A percentile compares a stretch with the other conserved stretches of the same genome.
Conservation (phyloP, 164 flowering plant species). For the Berberis vulgaris region DNA sequence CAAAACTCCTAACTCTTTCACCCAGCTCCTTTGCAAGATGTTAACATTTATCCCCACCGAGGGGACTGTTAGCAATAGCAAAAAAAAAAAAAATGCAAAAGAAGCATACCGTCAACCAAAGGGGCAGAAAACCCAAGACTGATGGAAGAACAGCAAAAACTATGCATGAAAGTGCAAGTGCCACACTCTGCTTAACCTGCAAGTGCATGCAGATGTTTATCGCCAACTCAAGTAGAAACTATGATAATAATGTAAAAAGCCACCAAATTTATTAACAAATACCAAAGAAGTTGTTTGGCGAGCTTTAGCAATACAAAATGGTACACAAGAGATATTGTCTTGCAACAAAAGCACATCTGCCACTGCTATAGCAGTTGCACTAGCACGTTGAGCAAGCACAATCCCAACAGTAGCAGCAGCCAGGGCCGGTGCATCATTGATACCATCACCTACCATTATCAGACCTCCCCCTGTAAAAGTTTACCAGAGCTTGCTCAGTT, state of each 20-base stretch:
- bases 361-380: conserved; percentile 96
- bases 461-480: conserved; percentile 68
- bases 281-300: conserved; percentile 95
- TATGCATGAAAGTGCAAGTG: conserved; percentile 78
- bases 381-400: conserved; percentile 96
- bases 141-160: conserved; percentile 87
- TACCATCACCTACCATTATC: conserved; percentile 98
- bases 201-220: conserved; percentile 9
- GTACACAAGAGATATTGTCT: conserved; percentile 85
- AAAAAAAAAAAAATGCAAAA: neutral
- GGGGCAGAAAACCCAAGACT: conserved; percentile 86
- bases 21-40: neutral
- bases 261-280: conserved; percentile 7
- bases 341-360: conserved; percentile 90
- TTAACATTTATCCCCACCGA: too few species aligned
- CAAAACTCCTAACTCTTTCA: too few species aligned
- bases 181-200: conserved; percentile 94
- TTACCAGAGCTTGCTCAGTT: conserved; percentile 4
- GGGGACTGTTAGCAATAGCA: neutral
- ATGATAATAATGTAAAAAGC: too few species aligned
- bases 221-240: neutral
- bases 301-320: conserved; percentile 86
- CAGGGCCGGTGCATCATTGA: conserved; percentile 98
- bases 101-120: conserved; percentile 86
- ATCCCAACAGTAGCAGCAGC: conserved; percentile 97